These are phyloP conservation scores for Lactarius trivialis DNA, from an alignment of 768 basidiomycete species.

Conservation along the genomic window DNA sequence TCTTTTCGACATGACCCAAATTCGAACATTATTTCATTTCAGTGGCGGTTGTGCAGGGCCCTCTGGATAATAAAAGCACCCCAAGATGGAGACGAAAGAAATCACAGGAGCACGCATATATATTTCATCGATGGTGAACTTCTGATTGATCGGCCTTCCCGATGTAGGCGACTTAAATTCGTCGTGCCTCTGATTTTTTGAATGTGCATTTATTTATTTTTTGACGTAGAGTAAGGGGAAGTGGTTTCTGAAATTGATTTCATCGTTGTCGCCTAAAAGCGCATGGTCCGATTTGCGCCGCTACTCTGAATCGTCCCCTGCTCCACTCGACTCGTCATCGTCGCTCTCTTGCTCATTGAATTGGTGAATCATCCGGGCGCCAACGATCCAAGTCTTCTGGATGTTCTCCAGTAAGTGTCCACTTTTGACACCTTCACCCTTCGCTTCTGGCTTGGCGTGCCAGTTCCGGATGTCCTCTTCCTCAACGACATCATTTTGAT, in stretches of 20 bases:
- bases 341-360: slow-evolving; percentile 72
- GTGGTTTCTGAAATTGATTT: no score
- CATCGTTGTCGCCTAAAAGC: not conserved
- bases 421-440: slow-evolving; percentile 42
- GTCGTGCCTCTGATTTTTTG: no score
- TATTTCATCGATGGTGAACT: no score
- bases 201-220: no score
- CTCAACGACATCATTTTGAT: slow-evolving; percentile 87
- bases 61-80: no score
- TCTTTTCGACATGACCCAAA: not conserved
- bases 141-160: no score
- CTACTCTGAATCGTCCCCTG: slow-evolving; percentile 21
- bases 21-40: no score
- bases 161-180: no score
- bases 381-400: slow-evolving; percentile 62
- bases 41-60: no score
- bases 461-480: slow-evolving; percentile 88
- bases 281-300: slow-evolving; percentile 22
- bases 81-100: no score
- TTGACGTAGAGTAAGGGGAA: no score
- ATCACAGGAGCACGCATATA: no score
- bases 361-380: slow-evolving; percentile 71
- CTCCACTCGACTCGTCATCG: slow-evolving; percentile 29
- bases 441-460: slow-evolving; percentile 56
- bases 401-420: slow-evolving; percentile 46